Percentiles rank a stretch among this genome's conserved stretches.
Evolutionary conservation across 2,329 filamentous ascomycete species (phyloP).

Genomic region (Ophiostoma angusticollis): DNA sequence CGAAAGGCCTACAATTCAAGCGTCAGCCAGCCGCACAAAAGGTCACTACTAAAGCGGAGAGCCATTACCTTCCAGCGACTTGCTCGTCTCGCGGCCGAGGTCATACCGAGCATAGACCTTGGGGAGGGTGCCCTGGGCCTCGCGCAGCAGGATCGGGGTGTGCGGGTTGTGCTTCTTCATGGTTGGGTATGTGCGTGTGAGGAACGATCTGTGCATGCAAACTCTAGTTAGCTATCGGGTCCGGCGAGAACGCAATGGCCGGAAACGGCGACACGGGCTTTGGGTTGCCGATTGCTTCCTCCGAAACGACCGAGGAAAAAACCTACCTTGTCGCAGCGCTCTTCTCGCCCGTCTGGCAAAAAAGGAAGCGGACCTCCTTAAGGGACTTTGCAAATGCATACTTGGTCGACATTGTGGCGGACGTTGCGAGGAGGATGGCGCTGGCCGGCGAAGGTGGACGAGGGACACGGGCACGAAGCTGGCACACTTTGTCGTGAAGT

Average conservation of each 20-base stretch:
- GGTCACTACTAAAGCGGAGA: background rate
- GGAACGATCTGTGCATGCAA: slow-evolving; percentile 56
- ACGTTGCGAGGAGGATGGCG: background rate
- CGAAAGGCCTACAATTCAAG: slow-evolving; percentile 27
- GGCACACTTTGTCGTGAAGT: slow-evolving; percentile 8
- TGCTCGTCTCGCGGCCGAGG: slow-evolving; percentile 43
- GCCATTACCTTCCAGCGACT: slow-evolving; percentile 37
- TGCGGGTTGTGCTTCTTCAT: slow-evolving; percentile 99
- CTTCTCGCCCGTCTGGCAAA: slow-evolving; percentile 88
- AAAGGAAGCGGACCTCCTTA: slow-evolving; percentile 93
- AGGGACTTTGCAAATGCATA: slow-evolving; percentile 81
- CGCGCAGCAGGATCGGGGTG: slow-evolving; percentile 86
- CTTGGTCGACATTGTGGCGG: slow-evolving; percentile 65
- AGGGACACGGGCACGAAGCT: background rate
- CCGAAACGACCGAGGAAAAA: slow-evolving; percentile 30
- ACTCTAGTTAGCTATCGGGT: slow-evolving; percentile 1
- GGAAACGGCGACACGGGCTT: background rate
- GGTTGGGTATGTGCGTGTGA: slow-evolving; percentile 82
- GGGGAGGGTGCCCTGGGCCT: slow-evolving; percentile 73
- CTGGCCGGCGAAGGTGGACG: background rate
- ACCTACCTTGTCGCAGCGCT: slow-evolving; percentile 67
- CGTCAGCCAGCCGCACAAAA: background rate
- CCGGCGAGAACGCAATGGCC: too few species aligned
- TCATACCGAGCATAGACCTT: slow-evolving; percentile 86
- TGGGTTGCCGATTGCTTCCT: too few species aligned